Base-by-base conservation (phyloP, 495 filamentous ascomycete genomes). In the Polyplosphaeria fusca region DNA sequence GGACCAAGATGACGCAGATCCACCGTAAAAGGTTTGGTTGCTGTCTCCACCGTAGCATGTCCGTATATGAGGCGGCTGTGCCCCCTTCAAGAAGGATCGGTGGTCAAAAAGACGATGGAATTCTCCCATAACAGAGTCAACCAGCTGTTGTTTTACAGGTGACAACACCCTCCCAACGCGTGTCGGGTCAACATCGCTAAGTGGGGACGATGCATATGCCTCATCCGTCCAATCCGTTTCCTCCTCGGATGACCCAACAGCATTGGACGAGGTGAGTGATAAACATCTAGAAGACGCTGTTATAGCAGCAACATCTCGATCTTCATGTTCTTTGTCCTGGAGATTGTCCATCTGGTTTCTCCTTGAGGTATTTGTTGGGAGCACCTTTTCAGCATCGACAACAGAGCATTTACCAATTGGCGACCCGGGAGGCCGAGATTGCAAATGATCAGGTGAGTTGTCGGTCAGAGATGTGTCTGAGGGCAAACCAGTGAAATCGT, bases 211-310 rank as follows among this genome's bases (percentile, higher is more conserved):
- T n/a, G 40, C 48, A 16, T 19, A 13, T 18, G 39, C 5, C 11
- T 52, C 56, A 25, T 60, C 56, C 1, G 56, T 60, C 56, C 56
- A 60, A 14, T 60, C 56, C 4, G 56, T 60, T 30, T 60, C 56
- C 35, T 60, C 56, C 5, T 48, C 56, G 20, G 56, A 60, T 3
- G 56, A 53, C 20, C 48, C 48, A 14, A 48, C 35, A 14, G 16
- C 56, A 18, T 52, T 39, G 2, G 56, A 60, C 11, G 56, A 47
- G 13, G 56, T 60, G 16, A 52, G 25, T 3, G 56, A 60, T 11
- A 47, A 49, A 41, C 56, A 53, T 5, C 48, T 41, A 13, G 56
- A 60, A 3, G 56, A 52, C 18, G 49, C 41, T 16, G 48, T 53
- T 3, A 58, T 42, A 18, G 49, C 54, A 5, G 16, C 54, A 12